Evolutionary conservation across 352 stramenopile genomes (phyloP), one percentile per base, ranked within the genome.

Genomic region (Elongisporangium anandrum): DNA sequence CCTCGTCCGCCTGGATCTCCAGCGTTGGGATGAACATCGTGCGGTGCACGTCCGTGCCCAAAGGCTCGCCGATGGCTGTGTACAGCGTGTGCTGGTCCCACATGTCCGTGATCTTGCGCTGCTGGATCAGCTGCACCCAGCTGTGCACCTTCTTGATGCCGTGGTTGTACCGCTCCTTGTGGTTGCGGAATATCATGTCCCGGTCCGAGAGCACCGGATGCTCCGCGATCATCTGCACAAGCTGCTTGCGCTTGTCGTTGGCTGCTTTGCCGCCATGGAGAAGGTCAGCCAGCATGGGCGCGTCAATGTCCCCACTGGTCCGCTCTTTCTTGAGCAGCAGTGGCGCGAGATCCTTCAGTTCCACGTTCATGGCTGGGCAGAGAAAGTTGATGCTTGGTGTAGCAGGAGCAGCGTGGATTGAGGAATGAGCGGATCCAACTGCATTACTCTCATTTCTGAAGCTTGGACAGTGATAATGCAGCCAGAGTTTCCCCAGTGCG

Each of bases 1-100:
- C 63, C 2, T 76, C 68, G 34, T 65, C 66, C 10, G 74, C 81
- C 47, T 94, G 83, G 67, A 88, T 83, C 61, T 81, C 73, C 4
- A 96, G 61, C 10, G 81, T 87, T n/a, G 75, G 77, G 2, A 87
- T 64, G 57, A 88, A 85, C 73, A 92, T 87, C 15, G 68, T 65
- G 49, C 66, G 76, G 55, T 90, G 81, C 61, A 93, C 73, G 41
- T 87, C 75, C 10, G 77, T 70, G 15, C 59, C 62, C 24, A 70
- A 51, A 2, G 73, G 70, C 50, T 90, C 79, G 29, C 79, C 79
- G 19, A 88, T 60, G 0, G 68, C 72, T 2, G 21, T 34, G 61
- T 81, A 81, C 22, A 80, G 23, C 22, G 77, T 67, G 55, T 75
- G 61, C 48, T 75, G 70, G 4, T 76, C 71, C 19, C 29, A 61